Evolutionary conservation across 2,329 filamentous ascomycete genomes (phyloP).

Genomic region (Acrocalymma vagum): DNA sequence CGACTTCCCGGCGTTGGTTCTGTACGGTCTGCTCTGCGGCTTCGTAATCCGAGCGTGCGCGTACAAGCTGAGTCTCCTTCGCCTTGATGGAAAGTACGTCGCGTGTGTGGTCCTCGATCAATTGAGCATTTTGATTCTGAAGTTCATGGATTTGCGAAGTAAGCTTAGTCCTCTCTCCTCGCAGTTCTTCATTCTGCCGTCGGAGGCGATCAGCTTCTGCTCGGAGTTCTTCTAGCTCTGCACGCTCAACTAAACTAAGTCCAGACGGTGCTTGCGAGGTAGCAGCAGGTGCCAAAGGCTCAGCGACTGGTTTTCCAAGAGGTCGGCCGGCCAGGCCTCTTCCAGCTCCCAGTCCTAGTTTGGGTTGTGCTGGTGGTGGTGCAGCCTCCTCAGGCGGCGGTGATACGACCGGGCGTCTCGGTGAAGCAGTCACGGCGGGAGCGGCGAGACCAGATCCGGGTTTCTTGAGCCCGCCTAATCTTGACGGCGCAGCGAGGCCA

Average conservation of each 20-base stretch:
- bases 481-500: slow-evolving; percentile 43
- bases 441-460: slow-evolving; percentile 48
- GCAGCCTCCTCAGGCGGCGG: slow-evolving; percentile 58
- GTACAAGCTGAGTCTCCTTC: slow-evolving; percentile 95
- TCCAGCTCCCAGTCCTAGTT: slow-evolving; percentile 70
- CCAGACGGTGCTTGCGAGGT: slow-evolving; percentile 66
- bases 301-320: slow-evolving; percentile 83
- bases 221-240: slow-evolving; percentile 91
- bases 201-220: slow-evolving; percentile 81
- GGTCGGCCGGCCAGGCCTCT: slow-evolving; percentile 85
- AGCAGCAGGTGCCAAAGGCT: slow-evolving; percentile 58
- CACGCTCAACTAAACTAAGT: slow-evolving; percentile 80
- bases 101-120: slow-evolving; percentile 96
- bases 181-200: slow-evolving; percentile 79
- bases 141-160: slow-evolving; percentile 90
- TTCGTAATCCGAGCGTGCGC: slow-evolving; percentile 89
- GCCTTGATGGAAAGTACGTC: slow-evolving; percentile 97
- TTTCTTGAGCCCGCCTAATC: slow-evolving; percentile 53
- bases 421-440: slow-evolving; percentile 39
- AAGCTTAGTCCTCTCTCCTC: slow-evolving; percentile 82
- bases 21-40: slow-evolving; percentile 87
- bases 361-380: slow-evolving; percentile 61
- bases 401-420: slow-evolving; percentile 54
- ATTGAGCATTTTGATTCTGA: slow-evolving; percentile 93
- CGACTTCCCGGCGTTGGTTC: slow-evolving; percentile 84